Percentiles rank a stretch among this genome's conserved stretches.
Conservation (phyloP, 2,329 filamentous ascomycete species). For the Didymella keratinophila region DNA sequence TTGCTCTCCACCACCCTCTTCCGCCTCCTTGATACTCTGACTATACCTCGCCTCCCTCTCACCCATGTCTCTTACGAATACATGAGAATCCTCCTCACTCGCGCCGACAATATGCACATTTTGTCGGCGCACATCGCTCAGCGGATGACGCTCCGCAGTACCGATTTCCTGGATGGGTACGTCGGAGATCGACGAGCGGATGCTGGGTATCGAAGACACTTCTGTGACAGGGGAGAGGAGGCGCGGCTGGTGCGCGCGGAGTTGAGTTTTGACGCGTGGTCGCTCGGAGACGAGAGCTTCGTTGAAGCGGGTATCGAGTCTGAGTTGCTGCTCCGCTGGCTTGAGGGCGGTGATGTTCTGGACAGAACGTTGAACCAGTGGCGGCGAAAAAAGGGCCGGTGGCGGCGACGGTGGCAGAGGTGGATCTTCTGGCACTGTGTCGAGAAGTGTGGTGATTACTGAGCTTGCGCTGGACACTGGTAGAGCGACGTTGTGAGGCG, state of each 20-base stretch:
- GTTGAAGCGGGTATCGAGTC: not conserved
- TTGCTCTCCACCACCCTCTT: not conserved
- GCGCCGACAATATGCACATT: not conserved
- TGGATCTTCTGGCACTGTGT: not conserved
- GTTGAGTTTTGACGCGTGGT: not conserved
- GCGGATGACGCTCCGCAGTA: not conserved
- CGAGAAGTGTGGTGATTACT: not conserved
- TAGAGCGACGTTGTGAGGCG: not conserved
- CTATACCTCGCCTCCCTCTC: not conserved
- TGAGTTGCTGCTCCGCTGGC: not conserved
- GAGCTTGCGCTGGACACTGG: not conserved
- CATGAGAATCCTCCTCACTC: not conserved
- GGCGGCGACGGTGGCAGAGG: not conserved
- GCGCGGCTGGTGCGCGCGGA: not conserved
- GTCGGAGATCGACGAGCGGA: not conserved
- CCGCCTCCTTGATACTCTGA: not conserved
- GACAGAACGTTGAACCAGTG: not conserved
- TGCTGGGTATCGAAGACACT: not conserved
- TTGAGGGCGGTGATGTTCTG: not conserved
- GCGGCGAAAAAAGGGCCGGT: not conserved
- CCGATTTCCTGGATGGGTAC: not conserved
- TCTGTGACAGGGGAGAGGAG: not conserved
- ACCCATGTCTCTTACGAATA: not conserved
- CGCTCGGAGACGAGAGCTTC: not conserved
- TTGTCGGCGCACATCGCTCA: not conserved